Evolutionary conservation across 495 filamentous ascomycete species (phyloP), one percentile per base, ranked within the genome.

Genomic region (Chaetomium tenue): DNA sequence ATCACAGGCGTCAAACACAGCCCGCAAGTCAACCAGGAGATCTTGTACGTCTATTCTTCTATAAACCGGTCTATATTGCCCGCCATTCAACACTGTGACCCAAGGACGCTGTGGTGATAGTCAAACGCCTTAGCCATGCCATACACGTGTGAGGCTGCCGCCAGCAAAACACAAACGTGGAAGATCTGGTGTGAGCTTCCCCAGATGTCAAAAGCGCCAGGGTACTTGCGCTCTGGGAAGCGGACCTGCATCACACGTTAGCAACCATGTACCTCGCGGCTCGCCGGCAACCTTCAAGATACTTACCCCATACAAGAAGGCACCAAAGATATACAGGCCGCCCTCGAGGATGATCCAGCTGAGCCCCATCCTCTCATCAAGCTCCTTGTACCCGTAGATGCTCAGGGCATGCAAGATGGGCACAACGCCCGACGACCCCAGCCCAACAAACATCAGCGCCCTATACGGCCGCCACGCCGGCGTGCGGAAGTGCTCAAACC

Each of bases 381-480:
- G 68, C 13, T 71, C 23, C 11, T 23, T 20, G 60, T 78, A 79
- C 20, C 75, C 72, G 52, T 89, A 90, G 15, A 89, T 70, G 22
- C 66, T 60, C 40, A 94, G 53, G 16, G 89, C 91, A 71, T 96
- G 91, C 57, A 80, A 64, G 28, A 86, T 85, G 0, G 94, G 94
- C 58, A 97, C 80, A 22, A 93, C 78, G 8, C 90, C 92, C 13
- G 91, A 96, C 50, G 92, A 77, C 12, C 94, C 94, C 78, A 98
- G 89, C 28, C 83, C 84, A 47, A 96, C 88, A 74, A 97, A 98
- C 91, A 98, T 96, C 60, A 82, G 78, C 12, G 95, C 92, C 47
- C 94, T 87, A 73, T 95, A 92, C 16, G 91, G 91, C 16, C 93
- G 82, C 86, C 88, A 94, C 23, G 77, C 78, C 6, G 94, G 89